Evolutionary conservation across 495 filamentous ascomycete genomes (phyloP).

Genomic region (Neurospora sp.): DNA sequence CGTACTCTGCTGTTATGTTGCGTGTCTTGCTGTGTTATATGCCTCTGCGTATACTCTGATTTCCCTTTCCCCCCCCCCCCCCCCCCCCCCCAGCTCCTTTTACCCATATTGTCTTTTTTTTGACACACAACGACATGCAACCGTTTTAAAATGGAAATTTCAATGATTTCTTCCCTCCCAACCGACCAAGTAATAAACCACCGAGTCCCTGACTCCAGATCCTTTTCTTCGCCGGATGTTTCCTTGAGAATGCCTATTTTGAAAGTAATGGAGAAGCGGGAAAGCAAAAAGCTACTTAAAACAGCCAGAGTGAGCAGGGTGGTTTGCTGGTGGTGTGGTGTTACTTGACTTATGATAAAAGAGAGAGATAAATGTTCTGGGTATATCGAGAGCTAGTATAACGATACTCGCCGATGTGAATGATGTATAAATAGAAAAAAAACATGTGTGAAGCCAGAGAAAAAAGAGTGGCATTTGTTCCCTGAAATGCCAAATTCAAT

Average conservation of each 20-base stretch:
- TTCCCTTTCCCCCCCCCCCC: neutral
- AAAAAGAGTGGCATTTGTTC: neutral
- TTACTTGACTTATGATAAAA: neutral
- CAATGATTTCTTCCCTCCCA: neutral
- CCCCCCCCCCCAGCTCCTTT: too few species aligned
- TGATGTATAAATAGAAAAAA: neutral
- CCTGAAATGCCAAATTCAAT: neutral
- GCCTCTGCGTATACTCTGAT: neutral
- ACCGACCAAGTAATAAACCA: neutral
- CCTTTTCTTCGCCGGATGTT: neutral
- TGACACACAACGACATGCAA: neutral
- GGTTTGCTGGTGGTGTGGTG: neutral
- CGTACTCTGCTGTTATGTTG: neutral
- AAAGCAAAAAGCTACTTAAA: neutral
- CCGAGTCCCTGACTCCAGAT: neutral
- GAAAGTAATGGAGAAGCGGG: neutral
- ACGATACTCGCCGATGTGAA: neutral
- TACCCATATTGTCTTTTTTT: neutral
- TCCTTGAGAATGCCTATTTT: neutral
- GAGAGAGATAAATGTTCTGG: neutral
- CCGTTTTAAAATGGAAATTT: neutral
- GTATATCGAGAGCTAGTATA: neutral
- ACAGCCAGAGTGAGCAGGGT: neutral
- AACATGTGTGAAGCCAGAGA: neutral
- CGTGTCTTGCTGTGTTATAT: neutral